Conservation (phyloP, 345 rosid genomes). For the Gossypium turneri region DNA sequence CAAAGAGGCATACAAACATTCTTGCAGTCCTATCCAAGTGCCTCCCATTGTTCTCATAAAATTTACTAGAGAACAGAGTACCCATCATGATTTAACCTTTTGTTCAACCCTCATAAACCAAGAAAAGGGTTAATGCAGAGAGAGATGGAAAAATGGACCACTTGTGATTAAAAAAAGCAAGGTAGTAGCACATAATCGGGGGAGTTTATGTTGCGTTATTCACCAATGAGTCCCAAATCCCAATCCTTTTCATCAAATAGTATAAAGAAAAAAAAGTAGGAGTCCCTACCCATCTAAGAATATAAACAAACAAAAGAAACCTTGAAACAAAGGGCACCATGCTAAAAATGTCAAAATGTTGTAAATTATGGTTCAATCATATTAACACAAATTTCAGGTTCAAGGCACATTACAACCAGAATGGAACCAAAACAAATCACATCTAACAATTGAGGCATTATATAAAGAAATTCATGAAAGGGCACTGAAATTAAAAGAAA, state of each 20-base stretch:
- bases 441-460: neutral
- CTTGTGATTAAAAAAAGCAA: neutral
- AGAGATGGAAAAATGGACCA: neutral
- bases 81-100: neutral
- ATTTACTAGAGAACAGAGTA: neutral
- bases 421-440: neutral
- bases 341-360: slow-evolving; percentile 8
- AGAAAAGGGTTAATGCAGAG: neutral
- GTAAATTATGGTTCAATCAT: neutral
- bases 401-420: neutral
- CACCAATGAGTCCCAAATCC: neutral
- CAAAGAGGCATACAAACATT: neutral
- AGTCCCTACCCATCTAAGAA: slow-evolving; percentile 3
- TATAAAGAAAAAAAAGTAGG: neutral
- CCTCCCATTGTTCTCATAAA: neutral
- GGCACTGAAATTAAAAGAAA: too few relatives aligned
- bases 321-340: neutral
- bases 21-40: neutral
- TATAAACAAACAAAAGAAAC: neutral
- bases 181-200: neutral
- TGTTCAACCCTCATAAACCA: neutral
- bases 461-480: too few relatives aligned
- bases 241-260: slow-evolving; percentile 9
- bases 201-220: neutral
- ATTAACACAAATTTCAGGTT: neutral